Evolutionary conservation across 306 rosid species (phyloP).

Genomic region (Lathyrus tuberosus): DNA sequence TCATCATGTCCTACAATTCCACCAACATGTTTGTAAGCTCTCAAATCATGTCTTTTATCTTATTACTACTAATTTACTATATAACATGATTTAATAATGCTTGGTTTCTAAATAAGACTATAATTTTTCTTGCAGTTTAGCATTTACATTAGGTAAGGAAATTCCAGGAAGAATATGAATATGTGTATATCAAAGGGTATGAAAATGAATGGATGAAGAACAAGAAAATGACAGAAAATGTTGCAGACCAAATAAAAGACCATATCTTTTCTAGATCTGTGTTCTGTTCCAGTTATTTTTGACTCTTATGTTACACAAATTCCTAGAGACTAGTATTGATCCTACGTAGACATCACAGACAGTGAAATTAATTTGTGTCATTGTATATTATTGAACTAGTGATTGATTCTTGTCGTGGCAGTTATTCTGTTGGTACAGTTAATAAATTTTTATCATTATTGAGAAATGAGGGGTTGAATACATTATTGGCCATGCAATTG

Average conservation of each 20-base stretch:
- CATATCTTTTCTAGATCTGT: constrained; percentile 61
- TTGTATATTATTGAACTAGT: constrained; percentile 34
- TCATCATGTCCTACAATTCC: constrained; percentile 52
- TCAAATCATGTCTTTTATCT: constrained; percentile 43
- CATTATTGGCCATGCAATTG: constrained; percentile 42
- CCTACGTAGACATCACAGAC: constrained; percentile 8
- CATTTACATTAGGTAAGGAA: constrained; percentile 40
- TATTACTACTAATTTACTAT: not conserved
- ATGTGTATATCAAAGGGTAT: constrained; percentile 30
- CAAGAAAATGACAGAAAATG: constrained; percentile 50
- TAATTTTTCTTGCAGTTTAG: constrained; percentile 10
- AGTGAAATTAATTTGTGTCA: constrained; percentile 38
- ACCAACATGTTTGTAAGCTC: constrained; percentile 58
- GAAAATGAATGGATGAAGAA: constrained; percentile 60
- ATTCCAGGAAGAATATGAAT: not conserved
- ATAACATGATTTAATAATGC: not conserved
- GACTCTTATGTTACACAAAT: constrained; percentile 53
- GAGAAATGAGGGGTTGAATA: constrained; percentile 45
- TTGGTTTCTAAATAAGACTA: not conserved
- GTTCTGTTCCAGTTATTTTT: constrained; percentile 52
- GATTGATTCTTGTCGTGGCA: constrained; percentile 46
- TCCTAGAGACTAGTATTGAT: constrained; percentile 45
- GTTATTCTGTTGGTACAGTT: constrained; percentile 70
- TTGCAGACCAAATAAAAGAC: constrained; percentile 67
- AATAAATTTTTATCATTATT: constrained; percentile 36